These are phyloP conservation scores for Euphorbia pulcherrima DNA, from an alignment of 345 rosid species.

Conservation along the genomic window DNA sequence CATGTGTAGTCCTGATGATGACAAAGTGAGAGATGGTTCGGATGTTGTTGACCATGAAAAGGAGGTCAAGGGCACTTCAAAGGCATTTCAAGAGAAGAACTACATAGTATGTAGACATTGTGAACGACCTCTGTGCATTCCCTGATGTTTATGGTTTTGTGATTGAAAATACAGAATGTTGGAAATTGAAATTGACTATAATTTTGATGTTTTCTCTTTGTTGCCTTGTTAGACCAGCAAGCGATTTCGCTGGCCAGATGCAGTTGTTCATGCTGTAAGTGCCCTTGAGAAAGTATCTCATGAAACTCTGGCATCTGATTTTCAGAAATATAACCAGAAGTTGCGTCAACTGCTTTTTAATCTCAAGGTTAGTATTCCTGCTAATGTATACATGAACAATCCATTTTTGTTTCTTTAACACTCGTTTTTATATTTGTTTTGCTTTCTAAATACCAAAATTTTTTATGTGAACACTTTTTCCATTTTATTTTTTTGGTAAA, in stretches of 20 bases:
- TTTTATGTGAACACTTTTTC: not conserved
- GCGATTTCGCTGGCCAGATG: slow-evolving; percentile 79
- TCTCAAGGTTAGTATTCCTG: slow-evolving; percentile 57
- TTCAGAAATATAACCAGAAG: slow-evolving; percentile 84
- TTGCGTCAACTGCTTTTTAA: slow-evolving; percentile 77
- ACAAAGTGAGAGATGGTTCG: slow-evolving; percentile 37
- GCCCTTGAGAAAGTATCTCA: slow-evolving; percentile 86
- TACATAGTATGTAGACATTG: slow-evolving; percentile 35
- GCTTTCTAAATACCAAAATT: not conserved
- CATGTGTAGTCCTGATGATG: slow-evolving; percentile 51
- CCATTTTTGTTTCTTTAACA: not conserved
- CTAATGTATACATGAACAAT: not conserved
- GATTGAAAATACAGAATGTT: slow-evolving; percentile 1
- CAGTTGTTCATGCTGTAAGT: slow-evolving; percentile 64
- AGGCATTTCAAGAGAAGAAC: slow-evolving; percentile 46
- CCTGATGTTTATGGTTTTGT: not conserved
- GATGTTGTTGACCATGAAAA: slow-evolving; percentile 32
- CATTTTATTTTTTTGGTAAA: too few relatives aligned
- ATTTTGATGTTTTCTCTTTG: not conserved
- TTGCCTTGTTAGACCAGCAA: slow-evolving; percentile 42
- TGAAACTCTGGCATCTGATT: slow-evolving; percentile 63
- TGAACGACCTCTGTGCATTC: not conserved
- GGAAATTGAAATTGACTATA: slow-evolving; percentile 13
- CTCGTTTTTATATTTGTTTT: not conserved
- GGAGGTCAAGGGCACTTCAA: slow-evolving; percentile 23